Percentiles rank a stretch among this genome's conserved stretches.
These are phyloP conservation scores for Teratosphaeria gauchensis DNA, from an alignment of 2,329 filamentous ascomycete species.

Conservation along the genomic window DNA sequence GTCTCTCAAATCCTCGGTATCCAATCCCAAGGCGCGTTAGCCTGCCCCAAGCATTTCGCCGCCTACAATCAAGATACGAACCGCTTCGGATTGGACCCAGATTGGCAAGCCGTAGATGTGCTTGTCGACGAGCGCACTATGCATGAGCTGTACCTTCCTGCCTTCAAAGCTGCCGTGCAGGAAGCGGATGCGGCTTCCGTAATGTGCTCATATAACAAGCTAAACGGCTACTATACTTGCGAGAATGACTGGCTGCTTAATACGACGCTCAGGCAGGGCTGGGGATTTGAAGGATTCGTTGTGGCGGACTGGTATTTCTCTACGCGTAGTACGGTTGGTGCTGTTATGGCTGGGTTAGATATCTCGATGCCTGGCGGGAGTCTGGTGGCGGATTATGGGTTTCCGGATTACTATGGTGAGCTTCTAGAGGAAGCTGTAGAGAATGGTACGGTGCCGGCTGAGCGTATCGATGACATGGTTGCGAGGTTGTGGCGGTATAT, in stretches of 20 bases:
- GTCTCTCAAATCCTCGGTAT: conserved; percentile 53
- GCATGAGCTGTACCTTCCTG: conserved; percentile 62
- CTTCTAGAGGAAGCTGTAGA: neutral
- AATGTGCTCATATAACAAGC: conserved; percentile 67
- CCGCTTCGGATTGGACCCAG: conserved; percentile 25
- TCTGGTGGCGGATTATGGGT: neutral
- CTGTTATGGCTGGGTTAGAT: conserved; percentile 66
- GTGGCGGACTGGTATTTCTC: conserved; percentile 69
- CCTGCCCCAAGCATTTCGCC: conserved; percentile 71
- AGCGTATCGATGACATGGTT: neutral
- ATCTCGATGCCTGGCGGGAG: conserved; percentile 67
- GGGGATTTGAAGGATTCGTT: conserved; percentile 49
- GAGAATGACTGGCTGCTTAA: conserved; percentile 57
- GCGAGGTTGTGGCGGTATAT: neutral
- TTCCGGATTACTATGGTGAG: neutral
- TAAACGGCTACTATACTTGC: conserved; percentile 61
- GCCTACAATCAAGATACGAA: conserved; percentile 66
- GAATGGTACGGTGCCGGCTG: neutral
- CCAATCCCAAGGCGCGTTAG: conserved; percentile 63
- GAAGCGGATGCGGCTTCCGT: conserved; percentile 60
- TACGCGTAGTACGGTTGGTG: conserved; percentile 57
- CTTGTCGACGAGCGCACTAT: conserved; percentile 55
- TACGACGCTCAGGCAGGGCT: conserved; percentile 59
- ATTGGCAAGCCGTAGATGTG: conserved; percentile 49
- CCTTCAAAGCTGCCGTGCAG: conserved; percentile 62